Conservation (phyloP, 1,139 yeast genomes). For the Protomyces inundatus region DNA sequence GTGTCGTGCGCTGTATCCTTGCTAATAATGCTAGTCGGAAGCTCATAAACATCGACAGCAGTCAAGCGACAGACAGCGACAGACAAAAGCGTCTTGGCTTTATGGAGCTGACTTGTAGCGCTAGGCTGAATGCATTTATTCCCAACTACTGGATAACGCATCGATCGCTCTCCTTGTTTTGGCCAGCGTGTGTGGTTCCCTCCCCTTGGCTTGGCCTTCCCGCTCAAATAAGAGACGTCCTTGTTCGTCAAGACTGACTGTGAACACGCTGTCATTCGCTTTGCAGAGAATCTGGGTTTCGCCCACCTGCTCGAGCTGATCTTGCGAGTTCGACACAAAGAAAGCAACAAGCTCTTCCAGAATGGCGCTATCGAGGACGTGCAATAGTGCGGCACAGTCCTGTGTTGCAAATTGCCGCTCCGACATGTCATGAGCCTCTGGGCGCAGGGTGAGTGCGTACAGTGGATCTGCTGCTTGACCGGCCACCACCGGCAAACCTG, state of each 20-base stretch:
- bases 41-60: not conserved
- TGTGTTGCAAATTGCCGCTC: not conserved
- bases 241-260: not conserved
- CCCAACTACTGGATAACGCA: too few species aligned
- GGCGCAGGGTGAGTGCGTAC: not conserved
- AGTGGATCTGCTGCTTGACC: not conserved
- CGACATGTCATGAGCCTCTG: not conserved
- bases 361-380: not conserved
- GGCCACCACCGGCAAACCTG: not conserved
- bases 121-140: too few species aligned
- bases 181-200: too few species aligned
- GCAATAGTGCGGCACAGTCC: not conserved
- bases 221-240: not conserved
- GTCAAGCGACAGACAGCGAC: not conserved
- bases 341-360: not conserved
- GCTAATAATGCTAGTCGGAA: not conserved
- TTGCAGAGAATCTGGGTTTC: not conserved
- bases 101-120: too few species aligned
- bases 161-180: too few species aligned
- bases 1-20: not conserved
- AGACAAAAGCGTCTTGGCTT: too few species aligned
- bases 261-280: not conserved
- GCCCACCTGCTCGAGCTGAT: not conserved
- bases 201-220: not conserved
- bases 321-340: not conserved